A percentile compares a stretch with the other conserved stretches of the same genome.
phyloP scores from a whole-genome alignment of 345 rosid genomes.

The Salix koriyanagi region DNA sequence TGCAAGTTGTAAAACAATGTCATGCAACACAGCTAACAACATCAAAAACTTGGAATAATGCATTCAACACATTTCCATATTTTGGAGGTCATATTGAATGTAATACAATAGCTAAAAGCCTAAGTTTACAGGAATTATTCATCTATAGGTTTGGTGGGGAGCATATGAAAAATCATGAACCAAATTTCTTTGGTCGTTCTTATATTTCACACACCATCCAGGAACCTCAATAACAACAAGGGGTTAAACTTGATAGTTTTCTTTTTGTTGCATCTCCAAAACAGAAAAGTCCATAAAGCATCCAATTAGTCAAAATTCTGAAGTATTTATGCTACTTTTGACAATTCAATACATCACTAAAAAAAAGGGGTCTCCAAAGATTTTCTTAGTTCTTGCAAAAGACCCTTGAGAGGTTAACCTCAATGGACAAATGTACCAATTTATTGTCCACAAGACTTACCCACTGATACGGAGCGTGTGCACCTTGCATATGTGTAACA shows the following conservation, averaged over 20 bases:
- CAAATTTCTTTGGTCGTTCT: neutral
- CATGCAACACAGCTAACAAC: neutral
- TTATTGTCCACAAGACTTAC: slow-evolving; percentile 34
- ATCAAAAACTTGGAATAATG: neutral
- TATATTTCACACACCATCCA: neutral
- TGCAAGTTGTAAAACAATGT: neutral
- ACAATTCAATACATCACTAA: neutral
- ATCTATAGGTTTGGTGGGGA: neutral
- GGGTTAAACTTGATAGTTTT: neutral
- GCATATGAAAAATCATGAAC: neutral
- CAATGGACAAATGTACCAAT: neutral
- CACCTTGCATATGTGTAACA: slow-evolving; percentile 98
- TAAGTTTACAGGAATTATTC: neutral
- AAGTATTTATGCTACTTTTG: neutral
- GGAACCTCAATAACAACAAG: neutral
- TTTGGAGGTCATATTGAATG: neutral
- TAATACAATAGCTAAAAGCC: neutral
- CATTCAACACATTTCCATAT: neutral
- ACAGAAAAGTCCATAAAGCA: neutral
- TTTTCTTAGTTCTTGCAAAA: neutral
- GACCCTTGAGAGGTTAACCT: neutral
- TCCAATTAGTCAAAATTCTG: neutral
- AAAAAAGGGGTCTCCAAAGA: neutral
- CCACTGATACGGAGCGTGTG: slow-evolving; percentile 90
- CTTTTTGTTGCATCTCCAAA: neutral